Evolutionary conservation across 805 yeast species (phyloP).

Genomic region (Candida xyloterini): DNA sequence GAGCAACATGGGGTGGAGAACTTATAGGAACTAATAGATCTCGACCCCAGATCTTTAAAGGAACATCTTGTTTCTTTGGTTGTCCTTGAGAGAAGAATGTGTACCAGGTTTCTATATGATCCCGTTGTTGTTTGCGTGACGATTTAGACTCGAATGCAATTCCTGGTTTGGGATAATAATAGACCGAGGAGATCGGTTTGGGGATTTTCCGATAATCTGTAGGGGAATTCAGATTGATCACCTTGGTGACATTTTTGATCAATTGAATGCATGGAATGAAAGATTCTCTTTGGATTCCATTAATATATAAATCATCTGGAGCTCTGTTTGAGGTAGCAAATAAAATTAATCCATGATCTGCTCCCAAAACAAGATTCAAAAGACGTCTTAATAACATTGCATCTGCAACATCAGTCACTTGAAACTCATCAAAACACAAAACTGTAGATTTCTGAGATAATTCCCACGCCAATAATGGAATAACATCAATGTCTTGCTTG

Average conservation of each 20-base stretch:
- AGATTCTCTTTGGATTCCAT: slow-evolving; percentile 90
- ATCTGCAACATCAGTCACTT: slow-evolving; percentile 97
- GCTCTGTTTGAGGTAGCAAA: slow-evolving; percentile 95
- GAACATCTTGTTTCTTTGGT: slow-evolving; percentile 34
- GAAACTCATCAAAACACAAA: slow-evolving; percentile 94
- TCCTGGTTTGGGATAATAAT: slow-evolving; percentile 69
- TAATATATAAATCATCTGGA: slow-evolving; percentile 88
- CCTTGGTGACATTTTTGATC: slow-evolving; percentile 69
- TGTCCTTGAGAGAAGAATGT: slow-evolving; percentile 68
- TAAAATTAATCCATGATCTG: slow-evolving; percentile 76
- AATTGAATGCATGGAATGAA: slow-evolving; percentile 89
- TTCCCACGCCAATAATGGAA: slow-evolving; percentile 81
- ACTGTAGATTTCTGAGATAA: slow-evolving; percentile 74
- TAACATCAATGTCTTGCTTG: slow-evolving; percentile 67
- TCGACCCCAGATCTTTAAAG: slow-evolving; percentile 82
- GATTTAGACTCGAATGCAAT: slow-evolving; percentile 49
- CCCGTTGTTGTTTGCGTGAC: slow-evolving; percentile 47
- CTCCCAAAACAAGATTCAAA: slow-evolving; percentile 60
- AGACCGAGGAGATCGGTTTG: slow-evolving; percentile 76
- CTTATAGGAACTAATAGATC: slow-evolving; percentile 70
- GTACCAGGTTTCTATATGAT: slow-evolving; percentile 78
- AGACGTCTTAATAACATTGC: slow-evolving; percentile 91
- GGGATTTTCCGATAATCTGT: slow-evolving; percentile 91
- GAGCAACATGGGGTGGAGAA: slow-evolving; percentile 80
- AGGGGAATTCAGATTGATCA: slow-evolving; percentile 80